These are phyloP conservation scores for Colletotrichum limetticola DNA, from an alignment of 2,329 filamentous ascomycete species.

Conservation along the genomic window DNA sequence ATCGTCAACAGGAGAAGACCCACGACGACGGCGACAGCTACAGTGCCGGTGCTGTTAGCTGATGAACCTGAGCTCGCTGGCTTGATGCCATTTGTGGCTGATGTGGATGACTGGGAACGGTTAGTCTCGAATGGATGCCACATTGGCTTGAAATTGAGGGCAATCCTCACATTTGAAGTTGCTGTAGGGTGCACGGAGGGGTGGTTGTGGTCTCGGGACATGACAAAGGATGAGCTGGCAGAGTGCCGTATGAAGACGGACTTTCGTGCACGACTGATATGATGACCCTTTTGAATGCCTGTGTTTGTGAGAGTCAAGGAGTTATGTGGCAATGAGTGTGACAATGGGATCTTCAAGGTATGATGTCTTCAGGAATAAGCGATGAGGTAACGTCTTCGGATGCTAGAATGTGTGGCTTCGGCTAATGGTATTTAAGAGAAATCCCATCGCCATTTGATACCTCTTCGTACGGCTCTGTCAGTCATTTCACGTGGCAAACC, in stretches of 20 bases:
- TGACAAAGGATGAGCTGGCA: not conserved
- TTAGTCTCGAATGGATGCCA: not conserved
- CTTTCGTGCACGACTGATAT: not conserved
- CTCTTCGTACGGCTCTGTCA: no score
- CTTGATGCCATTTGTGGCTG: not conserved
- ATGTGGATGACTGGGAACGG: not conserved
- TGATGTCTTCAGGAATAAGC: not conserved
- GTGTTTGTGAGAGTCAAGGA: not conserved
- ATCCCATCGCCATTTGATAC: no score
- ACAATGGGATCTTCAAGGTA: not conserved
- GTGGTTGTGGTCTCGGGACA: not conserved
- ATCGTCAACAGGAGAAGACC: slow-evolving; percentile 2
- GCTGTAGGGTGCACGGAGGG: not conserved
- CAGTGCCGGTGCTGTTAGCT: not conserved
- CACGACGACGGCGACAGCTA: slow-evolving; percentile 3
- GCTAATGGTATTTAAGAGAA: no score
- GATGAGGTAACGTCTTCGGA: not conserved
- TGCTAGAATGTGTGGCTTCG: no score
- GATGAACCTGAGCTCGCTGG: not conserved
- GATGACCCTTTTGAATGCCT: not conserved
- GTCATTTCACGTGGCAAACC: no score
- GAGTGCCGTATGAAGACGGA: not conserved
- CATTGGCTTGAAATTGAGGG: no score
- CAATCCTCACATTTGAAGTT: not conserved
- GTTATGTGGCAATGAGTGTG: not conserved